Base-by-base conservation (phyloP, 768 basidiomycete genomes). In the Boletellus sp. region DNA sequence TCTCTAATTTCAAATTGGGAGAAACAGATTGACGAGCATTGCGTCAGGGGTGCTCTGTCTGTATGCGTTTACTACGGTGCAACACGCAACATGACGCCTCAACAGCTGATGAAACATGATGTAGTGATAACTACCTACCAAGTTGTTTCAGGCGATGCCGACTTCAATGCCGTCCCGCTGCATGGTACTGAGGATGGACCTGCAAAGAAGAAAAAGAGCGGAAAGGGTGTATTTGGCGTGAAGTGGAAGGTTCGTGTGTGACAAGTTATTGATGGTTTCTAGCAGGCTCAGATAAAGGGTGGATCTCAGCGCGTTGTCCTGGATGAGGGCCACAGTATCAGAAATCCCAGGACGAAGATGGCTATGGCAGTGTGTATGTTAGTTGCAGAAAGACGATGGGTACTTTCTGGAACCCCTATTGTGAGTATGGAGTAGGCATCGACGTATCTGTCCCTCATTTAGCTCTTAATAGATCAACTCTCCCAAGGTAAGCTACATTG, bases 1-100 rank as follows among this genome's bases (percentile, higher is more conserved):
- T 91, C 89, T 8, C 81, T 94, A 7, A 70, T 94, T 8, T 90
- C 87, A 6, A 94, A 93, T 58, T 92, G 90, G 90, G 86, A 89
- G 64, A 85, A 87, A 56, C 90, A 92, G 64, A 81, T 92, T 8
- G 63, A 75, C 28, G 90, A 92, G 33, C 90, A 92, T 53, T 83
- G 84, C 42, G 64, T 69, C 24, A 72, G 71, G 31, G 81, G 77
- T 10, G 63, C 74, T 2, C 57, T 91, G 37, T 75, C 75, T 0
- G 68, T 66, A 49, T 83, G 78, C 57, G 71, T 85, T 19, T 94
- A 93, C 67, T 88, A 94, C 55, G 88, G 87, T 19, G 61, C 76
- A 16, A 78, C 74, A n/a, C 82, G 87, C 31, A 72, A 76, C 16
- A 66, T 89, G 63, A 74, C 71, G 24, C 66, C 85, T 1, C 69